Base-by-base conservation (phyloP, 2,329 filamentous ascomycete genomes). In the Dactylellina haptotyla region DNA sequence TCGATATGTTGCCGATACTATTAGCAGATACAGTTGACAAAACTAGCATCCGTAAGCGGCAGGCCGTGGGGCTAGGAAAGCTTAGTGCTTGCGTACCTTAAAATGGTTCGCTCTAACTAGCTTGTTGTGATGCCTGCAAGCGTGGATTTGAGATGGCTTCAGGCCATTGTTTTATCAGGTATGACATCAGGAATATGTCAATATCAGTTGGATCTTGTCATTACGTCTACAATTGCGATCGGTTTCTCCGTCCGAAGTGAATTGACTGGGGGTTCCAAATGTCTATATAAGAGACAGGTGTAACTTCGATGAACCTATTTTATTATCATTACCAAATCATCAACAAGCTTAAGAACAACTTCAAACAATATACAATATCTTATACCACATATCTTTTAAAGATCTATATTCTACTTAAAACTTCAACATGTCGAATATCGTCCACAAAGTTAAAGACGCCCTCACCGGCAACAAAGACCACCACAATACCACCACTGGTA, bases 391-490 rank as follows among this genome's bases (percentile, higher is more conserved):
- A 43, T 9, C 39, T 45, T 45, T 10, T 45, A 45, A 18, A 45
- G 9, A 14, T 18, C 3, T 18, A 45, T 14, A 45, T 18, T 18
- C 2, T 10, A 2, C 9, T 45, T 16, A 45, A 58, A 71, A 28
- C 37, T 51, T 76, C 80, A 80, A 64, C 71, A 85, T 85, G 84
- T 83, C 82, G 39, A 78, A 78, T 56, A 77, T 84, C 61, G 77
- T 84, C 63, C 80, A 84, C 78, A 85, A 84, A 72, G 81, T 84
- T 61, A 85, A 84, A 78, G 81, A 84, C 41, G 82, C 78, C 75
- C 71, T 85, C 57, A 76, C 78, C 73, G 63, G 71, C 64, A 25
- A 75, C 63, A 58, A 76, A 45, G 46, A 74, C 58, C 28, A 58
- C 16, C 28, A 61, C n/a, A 57, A 54, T n/a, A 75, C 75, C 56